These are phyloP conservation scores for Russula virescens DNA, from an alignment of 768 basidiomycete species.

Conservation along the genomic window DNA sequence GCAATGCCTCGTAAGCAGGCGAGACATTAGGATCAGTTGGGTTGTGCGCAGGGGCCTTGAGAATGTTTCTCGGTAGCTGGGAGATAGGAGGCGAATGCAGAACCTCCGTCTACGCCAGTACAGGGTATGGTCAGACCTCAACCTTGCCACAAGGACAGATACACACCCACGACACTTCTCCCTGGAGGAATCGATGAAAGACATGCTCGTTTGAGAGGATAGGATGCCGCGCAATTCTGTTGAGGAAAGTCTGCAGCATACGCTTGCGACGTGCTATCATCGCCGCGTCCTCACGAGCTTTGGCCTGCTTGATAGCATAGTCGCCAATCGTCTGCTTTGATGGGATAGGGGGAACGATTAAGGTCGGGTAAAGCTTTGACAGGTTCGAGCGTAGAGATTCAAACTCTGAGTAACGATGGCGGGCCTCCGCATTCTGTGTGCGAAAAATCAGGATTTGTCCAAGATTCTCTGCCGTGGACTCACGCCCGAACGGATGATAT, in stretches of 20 bases:
- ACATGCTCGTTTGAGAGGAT: conserved; percentile 94
- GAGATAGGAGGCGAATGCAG: conserved; percentile 90
- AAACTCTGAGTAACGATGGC: conserved; percentile 95
- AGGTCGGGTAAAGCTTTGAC: conserved; percentile 84
- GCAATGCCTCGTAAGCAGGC: conserved; percentile 74
- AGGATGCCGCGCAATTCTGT: conserved; percentile 84
- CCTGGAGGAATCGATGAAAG: conserved; percentile 93
- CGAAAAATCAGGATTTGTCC: conserved; percentile 6
- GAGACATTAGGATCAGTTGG: conserved; percentile 76
- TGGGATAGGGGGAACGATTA: conserved; percentile 96
- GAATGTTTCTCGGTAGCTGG: conserved; percentile 87
- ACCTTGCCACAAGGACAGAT: neutral
- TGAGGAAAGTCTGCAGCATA: conserved; percentile 93
- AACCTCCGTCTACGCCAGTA: conserved; percentile 67
- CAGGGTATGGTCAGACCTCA: neutral
- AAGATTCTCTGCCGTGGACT: conserved; percentile 24
- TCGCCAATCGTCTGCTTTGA: conserved; percentile 94
- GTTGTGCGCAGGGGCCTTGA: conserved; percentile 93
- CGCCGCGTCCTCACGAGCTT: conserved; percentile 92
- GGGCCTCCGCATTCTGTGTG: conserved; percentile 67
- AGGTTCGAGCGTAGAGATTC: conserved; percentile 84
- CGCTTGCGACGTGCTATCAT: conserved; percentile 90
- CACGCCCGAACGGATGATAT: conserved; percentile 88
- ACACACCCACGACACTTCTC: conserved; percentile 91
- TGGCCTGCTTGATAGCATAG: conserved; percentile 94